Conservation (phyloP, 2,329 filamentous ascomycete genomes). For the Parascedosporium putredinis region DNA sequence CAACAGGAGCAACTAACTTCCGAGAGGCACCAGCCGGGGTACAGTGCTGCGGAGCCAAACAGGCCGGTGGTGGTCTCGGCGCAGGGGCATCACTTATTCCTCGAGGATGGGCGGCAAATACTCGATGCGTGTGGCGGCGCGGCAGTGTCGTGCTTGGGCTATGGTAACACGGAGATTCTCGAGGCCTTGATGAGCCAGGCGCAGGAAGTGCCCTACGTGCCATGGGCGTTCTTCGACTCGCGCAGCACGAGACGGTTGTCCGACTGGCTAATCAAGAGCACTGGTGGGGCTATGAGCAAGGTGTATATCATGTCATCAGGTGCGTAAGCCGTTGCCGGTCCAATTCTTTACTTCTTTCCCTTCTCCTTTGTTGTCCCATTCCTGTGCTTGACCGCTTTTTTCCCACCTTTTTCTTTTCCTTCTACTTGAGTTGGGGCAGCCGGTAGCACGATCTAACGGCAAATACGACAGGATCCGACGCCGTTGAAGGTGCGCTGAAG, state of each 20-base stretch:
- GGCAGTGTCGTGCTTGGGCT: slow-evolving; percentile 61
- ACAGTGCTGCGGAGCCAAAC: background rate
- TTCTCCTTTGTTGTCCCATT: background rate
- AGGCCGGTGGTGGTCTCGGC: background rate
- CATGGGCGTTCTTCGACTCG: slow-evolving; percentile 30
- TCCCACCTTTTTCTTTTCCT: background rate
- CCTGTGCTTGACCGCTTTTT: background rate
- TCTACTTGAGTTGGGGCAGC: background rate
- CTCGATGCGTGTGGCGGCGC: slow-evolving; percentile 67
- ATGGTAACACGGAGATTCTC: slow-evolving; percentile 50
- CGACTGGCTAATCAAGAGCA: slow-evolving; percentile 12
- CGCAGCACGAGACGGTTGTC: slow-evolving; percentile 34
- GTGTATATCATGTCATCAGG: slow-evolving; percentile 23
- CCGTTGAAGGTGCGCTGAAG: slow-evolving; percentile 38
- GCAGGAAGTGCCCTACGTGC: slow-evolving; percentile 38
- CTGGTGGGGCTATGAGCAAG: slow-evolving; percentile 21
- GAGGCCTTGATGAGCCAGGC: slow-evolving; percentile 51
- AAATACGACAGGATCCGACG: slow-evolving; percentile 35
- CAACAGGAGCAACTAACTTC: too few relatives aligned
- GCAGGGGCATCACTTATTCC: slow-evolving; percentile 15
- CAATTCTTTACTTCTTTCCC: too few relatives aligned
- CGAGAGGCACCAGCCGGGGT: background rate
- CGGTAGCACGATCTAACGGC: background rate
- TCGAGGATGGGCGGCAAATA: slow-evolving; percentile 37
- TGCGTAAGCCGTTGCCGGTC: too few relatives aligned